Evolutionary conservation across 2,329 filamentous ascomycete species (phyloP), one percentile per base, ranked within the genome.

Genomic region (Cladophialophora psammophila): DNA sequence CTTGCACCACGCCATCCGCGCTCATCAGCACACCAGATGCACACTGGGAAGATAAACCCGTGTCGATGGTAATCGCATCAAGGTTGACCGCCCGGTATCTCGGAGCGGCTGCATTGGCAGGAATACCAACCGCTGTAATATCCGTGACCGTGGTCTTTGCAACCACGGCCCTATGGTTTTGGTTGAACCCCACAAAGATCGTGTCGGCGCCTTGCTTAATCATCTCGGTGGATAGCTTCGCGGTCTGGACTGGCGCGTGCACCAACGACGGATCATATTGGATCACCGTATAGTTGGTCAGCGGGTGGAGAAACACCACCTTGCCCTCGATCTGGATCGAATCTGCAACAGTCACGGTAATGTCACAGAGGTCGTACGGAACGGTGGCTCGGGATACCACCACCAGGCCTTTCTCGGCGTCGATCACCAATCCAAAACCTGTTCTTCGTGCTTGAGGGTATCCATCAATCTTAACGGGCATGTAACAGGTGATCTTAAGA

Each of bases 101-200:
- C 5, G 95, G 95, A 6, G 95, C 94, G 1, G 93, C 89, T 0
- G 92, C 90, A 79, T 96, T 98, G 32, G 95, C 93, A 0, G 95
- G 96, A 69, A 99, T 98, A 0, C 94, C 93, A 2, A 98, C 95
- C 1, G 95, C 95, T 10, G 94, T 98, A 75, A 99, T 96, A 78
- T 99, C 95, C 0, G 96, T 99, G 13, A 99, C 93, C 0, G 91
- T 93, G 0, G 95, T 98, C 73, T 96, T 93, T 5, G 93, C 92
- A 73, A 97, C 92, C 3, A 98, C 94, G 48, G 97, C 92, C 40
- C 94, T 89, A 68, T 94, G 90, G 72, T 97, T 98, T 72, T 96
- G 90, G 77, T 99, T 99, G 82, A 97, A 96, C n/a, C 95, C 96
- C 70, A 99, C 91, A 80, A 99, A 99, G 72, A 97, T 94, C 0